Base-by-base conservation (phyloP, 1,284 basidiomycete genomes). In the Calocybe gambosa region DNA sequence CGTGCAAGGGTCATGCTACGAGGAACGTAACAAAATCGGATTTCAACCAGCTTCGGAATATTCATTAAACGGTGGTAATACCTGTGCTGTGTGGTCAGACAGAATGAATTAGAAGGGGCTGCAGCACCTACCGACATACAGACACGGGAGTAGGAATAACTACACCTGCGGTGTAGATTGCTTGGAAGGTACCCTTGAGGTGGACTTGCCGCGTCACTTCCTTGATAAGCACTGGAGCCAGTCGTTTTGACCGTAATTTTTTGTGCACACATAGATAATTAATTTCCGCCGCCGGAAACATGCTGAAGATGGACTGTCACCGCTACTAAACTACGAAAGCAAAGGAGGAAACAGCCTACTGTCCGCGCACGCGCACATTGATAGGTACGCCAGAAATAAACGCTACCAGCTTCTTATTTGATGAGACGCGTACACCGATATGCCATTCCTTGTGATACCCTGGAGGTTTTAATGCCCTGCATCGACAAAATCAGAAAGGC, bases 181-280 rank as follows among this genome's bases (percentile, higher is more conserved):
- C 96, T 67, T 99, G 96, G 72, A 97, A 99, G 42, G 96, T 76
- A 40, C 93, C 89, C 51, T 82, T 78, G 15, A 98, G 72, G 64
- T 99, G 84, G 52, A 91, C 90, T 59, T 91, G 89, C 13, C 96
- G 80, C 0, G 96, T 99, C 21, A 99, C 89, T 65, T 99, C 96
- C 66, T 98, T 97, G 71, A 99, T 99, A 42, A 99, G 77, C 20
- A 99, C 90, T 0, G 96, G 96, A 0, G 96, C 88, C 15, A 99
- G 76, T 28, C 96, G 88, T 65, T 98, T 99, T 4, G 92, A 90
- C 10, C 96, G 85, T 39, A 99, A 71, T 66, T 97, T 97, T 71
- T 99, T 99, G 77, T 98, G 95, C 2, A 98, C 85, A 59, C 93
- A 97, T 42, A 99, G 82, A 67, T 94, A 99, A 68, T 99, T 99